Base-by-base conservation (phyloP, 257 asterid genomes). In the Przewalskia tangutica region DNA sequence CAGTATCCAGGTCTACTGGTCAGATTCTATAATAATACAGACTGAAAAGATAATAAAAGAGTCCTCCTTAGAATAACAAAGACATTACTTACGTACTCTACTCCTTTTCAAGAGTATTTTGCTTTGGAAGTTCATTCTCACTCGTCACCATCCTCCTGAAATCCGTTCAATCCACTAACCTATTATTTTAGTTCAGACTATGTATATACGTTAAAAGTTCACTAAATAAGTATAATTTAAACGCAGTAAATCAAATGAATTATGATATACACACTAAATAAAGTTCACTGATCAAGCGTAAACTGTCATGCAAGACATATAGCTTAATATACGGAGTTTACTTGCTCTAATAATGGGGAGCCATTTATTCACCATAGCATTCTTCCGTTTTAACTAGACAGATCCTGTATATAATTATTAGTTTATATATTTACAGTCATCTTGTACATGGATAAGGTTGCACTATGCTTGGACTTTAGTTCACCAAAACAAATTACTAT, bases 381-480 rank as follows among this genome's bases (percentile, higher is more conserved):
- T 79, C 70, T 20, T 86, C 90, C 5, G 71, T 80, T 79, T 81
- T 85, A 73, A 76, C 85, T 16, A 78, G 91, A 71, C 58, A 46
- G 5, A 9, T 42, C 34, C 17, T 34, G 14, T 6, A 7, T 55
- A 54, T 14, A 54, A 60, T 7, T 59, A 59, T 7, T 60, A 8
- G 7, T 3, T 14, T 60, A 60, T 4, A 20, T 8, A 8, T 0
- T 60, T 60, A 60, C 36, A 60, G 8, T 8, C 66, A 36, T 60
- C 11, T 58, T 18, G 32, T 27, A 27, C 32, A 27, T 18, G 64
- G 64, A 58, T 53, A 53, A 13, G 58, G 58, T 13, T 50, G 55
- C 16, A 16, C 14, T 14, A 12, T 54, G 3, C 2, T 2, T 4
- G 8, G 59, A 14, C n/a, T 54, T 54, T 12, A 16, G 7, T 54